Conservation (phyloP, 768 basidiomycete genomes). For the Tricholomella constricta region DNA sequence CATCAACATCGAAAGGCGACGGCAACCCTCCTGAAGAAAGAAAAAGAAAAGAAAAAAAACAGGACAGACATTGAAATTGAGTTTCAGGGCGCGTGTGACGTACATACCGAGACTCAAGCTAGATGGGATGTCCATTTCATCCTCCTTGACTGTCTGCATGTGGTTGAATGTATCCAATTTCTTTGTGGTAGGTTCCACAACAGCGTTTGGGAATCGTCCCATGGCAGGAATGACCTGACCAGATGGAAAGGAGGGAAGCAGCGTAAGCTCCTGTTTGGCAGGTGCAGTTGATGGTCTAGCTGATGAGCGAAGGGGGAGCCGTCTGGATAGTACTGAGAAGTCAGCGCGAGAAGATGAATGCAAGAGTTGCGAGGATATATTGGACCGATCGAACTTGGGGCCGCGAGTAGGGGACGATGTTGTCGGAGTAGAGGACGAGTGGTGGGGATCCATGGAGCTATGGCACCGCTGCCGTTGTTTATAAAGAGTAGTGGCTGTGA, state of each 20-base stretch:
- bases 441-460: slow-evolving; percentile 4
- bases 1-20: slow-evolving; percentile 18
- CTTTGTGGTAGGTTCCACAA: not conserved
- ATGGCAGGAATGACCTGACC: slow-evolving; percentile 3
- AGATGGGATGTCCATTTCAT: slow-evolving; percentile 18
- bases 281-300: slow-evolving; percentile 41
- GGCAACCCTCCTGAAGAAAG: slow-evolving; percentile 19
- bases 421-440: not conserved
- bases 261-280: slow-evolving; percentile 39
- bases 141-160: slow-evolving; percentile 28
- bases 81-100: slow-evolving; percentile 1
- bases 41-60: too few relatives aligned
- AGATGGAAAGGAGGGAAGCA: slow-evolving; percentile 44
- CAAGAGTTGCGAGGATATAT: not conserved
- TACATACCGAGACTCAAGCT: slow-evolving; percentile 21
- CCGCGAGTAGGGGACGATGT: not conserved
- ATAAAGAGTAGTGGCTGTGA: not conserved
- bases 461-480: not conserved
- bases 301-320: slow-evolving; percentile 22
- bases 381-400: slow-evolving; percentile 2
- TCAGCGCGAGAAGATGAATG: not conserved
- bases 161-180: slow-evolving; percentile 10
- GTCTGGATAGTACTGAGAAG: slow-evolving; percentile 7
- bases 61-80: too few relatives aligned
- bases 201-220: not conserved